Percentiles rank a stretch among this genome's conserved stretches.
phyloP scores from a whole-genome alignment of 208 protist species.

The Porcisia deanei region DNA sequence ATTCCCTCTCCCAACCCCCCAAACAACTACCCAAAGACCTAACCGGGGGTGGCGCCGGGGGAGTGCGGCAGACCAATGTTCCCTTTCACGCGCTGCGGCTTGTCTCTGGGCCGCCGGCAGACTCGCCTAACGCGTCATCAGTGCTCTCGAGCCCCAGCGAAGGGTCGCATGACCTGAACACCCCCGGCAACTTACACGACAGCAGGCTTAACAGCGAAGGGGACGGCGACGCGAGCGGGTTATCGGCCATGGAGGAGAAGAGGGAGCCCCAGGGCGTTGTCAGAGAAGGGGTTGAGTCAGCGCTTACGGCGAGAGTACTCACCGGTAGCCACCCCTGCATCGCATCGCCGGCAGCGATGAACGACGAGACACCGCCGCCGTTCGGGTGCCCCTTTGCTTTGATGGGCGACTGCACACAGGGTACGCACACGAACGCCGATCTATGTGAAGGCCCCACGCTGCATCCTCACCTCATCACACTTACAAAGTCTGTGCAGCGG shows the following conservation, averaged over 20 bases:
- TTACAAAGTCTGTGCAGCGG: constrained; percentile 25
- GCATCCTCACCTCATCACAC: constrained; percentile 35
- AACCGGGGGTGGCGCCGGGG: background rate
- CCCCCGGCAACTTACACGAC: background rate
- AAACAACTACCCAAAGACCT: background rate
- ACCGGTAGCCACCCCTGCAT: background rate
- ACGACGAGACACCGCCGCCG: constrained; percentile 1
- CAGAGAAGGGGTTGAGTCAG: background rate
- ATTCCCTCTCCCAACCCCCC: too few species aligned
- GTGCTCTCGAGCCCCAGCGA: constrained; percentile 5
- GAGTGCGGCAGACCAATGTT: background rate
- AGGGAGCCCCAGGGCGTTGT: background rate
- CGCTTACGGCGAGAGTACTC: background rate
- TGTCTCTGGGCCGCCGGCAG: background rate
- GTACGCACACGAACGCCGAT: constrained; percentile 37
- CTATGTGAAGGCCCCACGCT: constrained; percentile 15
- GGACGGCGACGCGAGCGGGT: background rate
- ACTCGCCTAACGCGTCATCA: constrained; percentile 4
- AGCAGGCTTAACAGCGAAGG: background rate
- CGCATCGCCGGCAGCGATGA: background rate
- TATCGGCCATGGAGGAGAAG: background rate
- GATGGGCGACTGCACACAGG: constrained; percentile 37
- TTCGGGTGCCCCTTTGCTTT: constrained; percentile 41
- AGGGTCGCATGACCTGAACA: background rate
- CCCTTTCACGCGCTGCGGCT: constrained; percentile 31